Conservation (phyloP, 495 filamentous ascomycete species). For the Parathielavia hyrcaniae region DNA sequence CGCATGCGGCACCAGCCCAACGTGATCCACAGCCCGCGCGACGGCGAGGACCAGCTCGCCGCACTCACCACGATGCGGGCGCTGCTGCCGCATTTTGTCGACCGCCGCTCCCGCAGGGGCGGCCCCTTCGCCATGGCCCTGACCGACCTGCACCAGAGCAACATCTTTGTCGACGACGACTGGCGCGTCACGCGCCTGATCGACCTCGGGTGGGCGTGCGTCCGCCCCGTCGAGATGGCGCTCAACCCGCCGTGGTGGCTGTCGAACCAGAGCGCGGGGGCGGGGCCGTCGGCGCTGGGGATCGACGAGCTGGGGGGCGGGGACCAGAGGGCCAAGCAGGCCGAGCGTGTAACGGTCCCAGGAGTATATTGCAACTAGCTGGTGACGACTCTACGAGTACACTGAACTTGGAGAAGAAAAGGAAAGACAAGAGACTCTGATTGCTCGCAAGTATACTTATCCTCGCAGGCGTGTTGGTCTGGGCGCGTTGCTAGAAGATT, state of each 20-base stretch:
- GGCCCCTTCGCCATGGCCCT: background rate
- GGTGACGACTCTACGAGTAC: too few relatives aligned
- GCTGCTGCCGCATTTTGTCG: background rate
- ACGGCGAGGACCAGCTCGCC: background rate
- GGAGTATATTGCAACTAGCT: too few relatives aligned
- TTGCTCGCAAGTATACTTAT: too few relatives aligned
- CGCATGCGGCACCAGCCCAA: background rate
- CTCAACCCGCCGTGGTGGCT: background rate
- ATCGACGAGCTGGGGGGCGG: background rate
- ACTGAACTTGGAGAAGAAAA: too few relatives aligned
- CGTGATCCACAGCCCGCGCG: background rate
- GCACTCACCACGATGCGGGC: background rate
- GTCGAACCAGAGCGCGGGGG: background rate
- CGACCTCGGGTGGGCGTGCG: constrained; percentile 5
- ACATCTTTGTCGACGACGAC: background rate
- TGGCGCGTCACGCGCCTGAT: background rate
- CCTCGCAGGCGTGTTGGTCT: too few relatives aligned
- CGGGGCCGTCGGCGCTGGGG: background rate
- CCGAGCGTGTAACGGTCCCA: too few relatives aligned
- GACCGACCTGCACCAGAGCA: constrained; percentile 8
- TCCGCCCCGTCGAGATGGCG: background rate
- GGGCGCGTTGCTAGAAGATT: too few relatives aligned
- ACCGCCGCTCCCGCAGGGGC: background rate
- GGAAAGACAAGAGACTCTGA: too few relatives aligned
- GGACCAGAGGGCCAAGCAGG: background rate